Conservation (phyloP, 345 rosid species). For the Hibiscus syriacus region DNA sequence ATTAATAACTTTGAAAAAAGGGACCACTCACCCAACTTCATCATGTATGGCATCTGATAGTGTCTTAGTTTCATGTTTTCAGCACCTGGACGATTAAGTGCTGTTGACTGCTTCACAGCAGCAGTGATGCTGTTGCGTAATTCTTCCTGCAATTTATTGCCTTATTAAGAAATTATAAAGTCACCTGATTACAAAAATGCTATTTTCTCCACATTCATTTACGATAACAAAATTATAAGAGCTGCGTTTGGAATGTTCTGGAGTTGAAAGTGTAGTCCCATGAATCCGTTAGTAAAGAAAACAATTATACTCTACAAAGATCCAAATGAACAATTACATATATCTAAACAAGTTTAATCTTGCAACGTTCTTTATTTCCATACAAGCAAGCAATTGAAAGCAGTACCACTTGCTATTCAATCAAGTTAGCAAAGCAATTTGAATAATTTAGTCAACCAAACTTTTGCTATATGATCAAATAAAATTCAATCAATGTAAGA, state of each 20-base stretch:
- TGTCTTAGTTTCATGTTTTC: slow-evolving; percentile 79
- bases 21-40: slow-evolving; percentile 62
- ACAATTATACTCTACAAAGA: background rate
- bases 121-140: slow-evolving; percentile 56
- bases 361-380: background rate
- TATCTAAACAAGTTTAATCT: background rate
- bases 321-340: background rate
- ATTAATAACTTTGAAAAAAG: background rate
- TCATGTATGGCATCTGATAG: slow-evolving; percentile 75
- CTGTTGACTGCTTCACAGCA: slow-evolving; percentile 64
- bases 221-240: background rate
- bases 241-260: background rate
- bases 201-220: background rate
- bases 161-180: slow-evolving; percentile 9
- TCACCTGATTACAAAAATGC: background rate
- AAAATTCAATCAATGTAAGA: background rate
- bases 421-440: background rate
- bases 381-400: background rate
- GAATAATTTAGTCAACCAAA: background rate
- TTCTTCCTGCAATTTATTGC: slow-evolving; percentile 51
- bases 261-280: background rate
- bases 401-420: background rate
- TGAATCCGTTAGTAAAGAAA: background rate
- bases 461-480: background rate
- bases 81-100: slow-evolving; percentile 46